phyloP scores from a whole-genome alignment of 1,139 yeast genomes.

The Hanseniaspora sp. region DNA sequence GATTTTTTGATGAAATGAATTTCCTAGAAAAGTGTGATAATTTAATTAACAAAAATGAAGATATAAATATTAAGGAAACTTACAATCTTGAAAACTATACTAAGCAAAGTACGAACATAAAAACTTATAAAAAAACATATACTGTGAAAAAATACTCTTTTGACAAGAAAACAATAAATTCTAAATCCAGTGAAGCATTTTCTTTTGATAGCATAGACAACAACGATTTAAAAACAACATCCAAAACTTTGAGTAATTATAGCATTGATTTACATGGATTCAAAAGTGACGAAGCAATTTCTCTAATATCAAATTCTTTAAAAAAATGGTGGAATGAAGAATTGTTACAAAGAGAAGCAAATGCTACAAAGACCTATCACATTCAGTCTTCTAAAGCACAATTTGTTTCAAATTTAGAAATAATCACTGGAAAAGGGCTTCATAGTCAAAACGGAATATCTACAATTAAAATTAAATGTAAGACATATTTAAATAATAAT shows the following conservation, averaged over 20 bases:
- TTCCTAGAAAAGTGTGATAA: constrained; percentile 16
- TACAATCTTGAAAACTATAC: background rate
- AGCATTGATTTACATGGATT: constrained; percentile 45
- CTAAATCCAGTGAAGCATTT: constrained; percentile 20
- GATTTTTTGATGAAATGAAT: constrained; percentile 27
- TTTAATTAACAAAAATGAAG: background rate
- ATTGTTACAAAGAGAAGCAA: constrained; percentile 32
- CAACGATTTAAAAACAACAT: no score
- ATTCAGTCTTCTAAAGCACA: constrained; percentile 1
- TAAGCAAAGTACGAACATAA: background rate
- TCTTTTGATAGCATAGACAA: no score
- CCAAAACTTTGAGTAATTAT: no score
- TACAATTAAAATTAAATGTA: constrained; percentile 35
- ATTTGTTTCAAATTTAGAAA: constrained; percentile 32
- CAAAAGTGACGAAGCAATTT: constrained; percentile 37
- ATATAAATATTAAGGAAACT: background rate
- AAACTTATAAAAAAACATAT: background rate
- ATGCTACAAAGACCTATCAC: constrained; percentile 16
- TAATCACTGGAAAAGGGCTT: constrained; percentile 54
- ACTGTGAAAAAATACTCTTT: background rate
- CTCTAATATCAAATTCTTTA: constrained; percentile 30
- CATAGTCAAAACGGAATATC: constrained; percentile 48
- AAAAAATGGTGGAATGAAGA: constrained; percentile 49
- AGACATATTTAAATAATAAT: constrained; percentile 30
- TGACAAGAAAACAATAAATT: background rate